Percentiles rank a stretch among this genome's conserved stretches.
Conservation (phyloP, 495 filamentous ascomycete species). For the Lophium mytilinum region DNA sequence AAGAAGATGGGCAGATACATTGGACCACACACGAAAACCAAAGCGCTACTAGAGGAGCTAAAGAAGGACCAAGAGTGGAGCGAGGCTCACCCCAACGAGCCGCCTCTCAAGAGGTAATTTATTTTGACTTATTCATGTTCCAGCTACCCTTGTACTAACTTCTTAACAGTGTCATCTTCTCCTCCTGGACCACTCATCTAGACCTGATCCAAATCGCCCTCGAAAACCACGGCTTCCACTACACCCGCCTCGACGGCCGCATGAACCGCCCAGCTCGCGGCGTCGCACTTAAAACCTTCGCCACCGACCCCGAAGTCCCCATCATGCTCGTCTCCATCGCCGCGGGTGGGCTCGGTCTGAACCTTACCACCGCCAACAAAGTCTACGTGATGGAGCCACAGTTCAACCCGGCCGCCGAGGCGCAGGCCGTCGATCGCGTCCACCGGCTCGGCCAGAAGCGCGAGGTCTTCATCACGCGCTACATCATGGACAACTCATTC, state of each 20-base stretch:
- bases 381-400: slow-evolving; percentile 98
- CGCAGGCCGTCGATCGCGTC: slow-evolving; percentile 88
- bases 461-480: slow-evolving; percentile 70
- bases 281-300: slow-evolving; percentile 65
- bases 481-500: slow-evolving; percentile 81
- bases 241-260: slow-evolving; percentile 78
- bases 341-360: slow-evolving; percentile 86
- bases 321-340: slow-evolving; percentile 87
- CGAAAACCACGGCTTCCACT: slow-evolving; percentile 54
- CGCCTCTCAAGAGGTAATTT: slow-evolving; percentile 58
- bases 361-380: slow-evolving; percentile 73
- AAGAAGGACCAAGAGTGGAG: slow-evolving; percentile 52
- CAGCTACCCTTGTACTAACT: slow-evolving; percentile 1
- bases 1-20: slow-evolving; percentile 63
- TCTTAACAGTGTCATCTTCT: slow-evolving; percentile 71
- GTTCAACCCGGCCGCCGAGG: slow-evolving; percentile 90
- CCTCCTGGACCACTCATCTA: slow-evolving; percentile 86
- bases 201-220: slow-evolving; percentile 88
- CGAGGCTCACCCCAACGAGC: slow-evolving; percentile 45
- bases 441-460: slow-evolving; percentile 88
- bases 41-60: slow-evolving; percentile 63
- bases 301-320: slow-evolving; percentile 58
- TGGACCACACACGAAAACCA: slow-evolving; percentile 86
- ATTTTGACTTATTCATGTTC: background rate
- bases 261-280: slow-evolving; percentile 68